phyloP scores from a whole-genome alignment of 257 asterid genomes.

The Nemophila menziesii region DNA sequence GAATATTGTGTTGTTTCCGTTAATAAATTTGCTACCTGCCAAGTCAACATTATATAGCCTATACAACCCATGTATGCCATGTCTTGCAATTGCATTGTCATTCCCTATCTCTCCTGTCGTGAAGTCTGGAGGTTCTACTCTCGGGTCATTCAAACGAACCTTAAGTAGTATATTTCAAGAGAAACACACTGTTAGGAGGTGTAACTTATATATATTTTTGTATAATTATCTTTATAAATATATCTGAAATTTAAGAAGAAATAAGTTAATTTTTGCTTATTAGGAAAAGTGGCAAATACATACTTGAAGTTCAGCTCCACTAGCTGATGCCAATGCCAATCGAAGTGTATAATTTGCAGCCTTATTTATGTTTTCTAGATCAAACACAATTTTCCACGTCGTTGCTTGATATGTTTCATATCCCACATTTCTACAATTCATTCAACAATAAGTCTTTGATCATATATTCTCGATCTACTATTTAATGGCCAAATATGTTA shows the following conservation, averaged over 20 bases:
- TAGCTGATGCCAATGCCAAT: slow-evolving; percentile 65
- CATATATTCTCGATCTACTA: too few relatives aligned
- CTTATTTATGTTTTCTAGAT: slow-evolving; percentile 15
- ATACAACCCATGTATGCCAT: neutral
- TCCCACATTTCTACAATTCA: slow-evolving; percentile 23
- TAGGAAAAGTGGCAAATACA: too few relatives aligned
- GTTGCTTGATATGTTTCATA: slow-evolving; percentile 23
- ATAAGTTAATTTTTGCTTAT: too few relatives aligned
- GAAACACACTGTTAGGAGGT: too few relatives aligned
- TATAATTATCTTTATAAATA: too few relatives aligned
- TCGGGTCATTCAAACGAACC: neutral
- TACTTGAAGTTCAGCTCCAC: slow-evolving; percentile 40
- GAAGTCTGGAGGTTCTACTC: neutral
- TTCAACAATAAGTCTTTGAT: too few relatives aligned
- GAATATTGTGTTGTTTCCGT: neutral
- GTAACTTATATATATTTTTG: too few relatives aligned
- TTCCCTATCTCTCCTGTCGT: neutral
- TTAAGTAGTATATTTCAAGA: too few relatives aligned
- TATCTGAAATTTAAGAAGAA: too few relatives aligned
- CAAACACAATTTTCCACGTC: slow-evolving; percentile 49
- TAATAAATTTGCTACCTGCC: neutral
- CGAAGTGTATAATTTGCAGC: slow-evolving; percentile 34
- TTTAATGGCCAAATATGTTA: neutral
- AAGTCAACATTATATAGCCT: neutral
- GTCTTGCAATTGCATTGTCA: neutral